Base-by-base conservation (phyloP, 2,329 filamentous ascomycete species). In the Aspergillus tamarii region DNA sequence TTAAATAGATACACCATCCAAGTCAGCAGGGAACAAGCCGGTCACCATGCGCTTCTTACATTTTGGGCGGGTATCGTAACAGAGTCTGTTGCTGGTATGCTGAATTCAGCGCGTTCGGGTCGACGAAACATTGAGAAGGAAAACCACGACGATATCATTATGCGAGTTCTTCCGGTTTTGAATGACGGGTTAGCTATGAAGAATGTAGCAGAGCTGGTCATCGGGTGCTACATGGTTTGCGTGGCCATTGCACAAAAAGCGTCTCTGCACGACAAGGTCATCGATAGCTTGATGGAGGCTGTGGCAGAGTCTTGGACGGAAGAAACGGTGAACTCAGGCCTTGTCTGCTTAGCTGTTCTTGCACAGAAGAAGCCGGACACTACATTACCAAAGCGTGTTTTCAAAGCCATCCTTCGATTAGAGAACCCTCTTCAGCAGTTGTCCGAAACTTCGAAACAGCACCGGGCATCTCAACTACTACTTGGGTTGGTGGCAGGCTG, bases 21-120 rank as follows among this genome's bases (percentile, higher is more conserved):
- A 63, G 88, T 91, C 28, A 90, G 93, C 73, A 86, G 88, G 59
- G 83, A 86, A 46, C 86, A 88, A 59, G 89, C 92, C 63, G 89
- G 94, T 60, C 91, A 95, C 70, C 87, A 92, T 45, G 88, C 89
- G 1, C 81, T 97, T 64, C 81, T 97, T 60, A 90, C 92, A 0
- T 97, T 99, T 76, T 99, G 95, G 94, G 93, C 91, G 5, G 91
- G 93, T 53, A 84, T 97, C 58, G 89, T 91, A 76, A 92, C 93
- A 0, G 94, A 99, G 78, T 89, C 94, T 12, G 85, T 96, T 63
- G 91, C 92, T 66, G 90, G 89, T 34, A 93, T 95, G 83, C 80
- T 98, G 63, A 92, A 96, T 72, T 87, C 85, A 60, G 85, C 89
- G 65, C 88, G 87, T 68, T 94, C 93, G 1, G 94, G 94, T 59